Percentiles rank a stretch among this genome's conserved stretches.
Evolutionary conservation across 108 stramenopile genomes (phyloP).

Genomic region (Cyclostephanos invisitatus): DNA sequence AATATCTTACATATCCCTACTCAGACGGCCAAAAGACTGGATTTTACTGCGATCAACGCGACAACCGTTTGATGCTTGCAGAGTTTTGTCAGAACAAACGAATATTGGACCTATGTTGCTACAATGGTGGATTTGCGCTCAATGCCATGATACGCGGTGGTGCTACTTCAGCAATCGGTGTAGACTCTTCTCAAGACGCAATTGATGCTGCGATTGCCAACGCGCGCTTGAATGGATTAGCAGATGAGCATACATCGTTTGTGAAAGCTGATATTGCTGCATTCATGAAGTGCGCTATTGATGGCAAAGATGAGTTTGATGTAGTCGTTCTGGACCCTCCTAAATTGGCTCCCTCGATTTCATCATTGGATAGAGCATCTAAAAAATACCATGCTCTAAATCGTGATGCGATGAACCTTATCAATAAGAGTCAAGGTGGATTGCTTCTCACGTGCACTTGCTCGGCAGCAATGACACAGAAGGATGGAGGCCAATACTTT

Average conservation of each 20-base stretch:
- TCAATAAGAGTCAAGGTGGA: slow-evolving; percentile 69
- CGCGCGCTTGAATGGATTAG: slow-evolving; percentile 75
- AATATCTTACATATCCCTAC: slow-evolving; percentile 75
- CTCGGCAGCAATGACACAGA: slow-evolving; percentile 93
- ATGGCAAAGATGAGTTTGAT: slow-evolving; percentile 61
- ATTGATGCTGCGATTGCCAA: slow-evolving; percentile 73
- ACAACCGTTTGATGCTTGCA: slow-evolving; percentile 79
- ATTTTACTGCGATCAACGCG: slow-evolving; percentile 97
- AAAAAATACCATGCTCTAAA: slow-evolving; percentile 91
- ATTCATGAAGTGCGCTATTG: slow-evolving; percentile 71
- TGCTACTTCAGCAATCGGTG: slow-evolving; percentile 61
- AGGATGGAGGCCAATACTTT: slow-evolving; percentile 85
- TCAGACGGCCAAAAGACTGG: slow-evolving; percentile 92
- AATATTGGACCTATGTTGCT: slow-evolving; percentile 90
- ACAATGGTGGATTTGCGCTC: slow-evolving; percentile 86
- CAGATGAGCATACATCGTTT: slow-evolving; percentile 51
- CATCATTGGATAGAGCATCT: slow-evolving; percentile 65
- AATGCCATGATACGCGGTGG: slow-evolving; percentile 73
- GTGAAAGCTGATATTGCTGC: slow-evolving; percentile 77
- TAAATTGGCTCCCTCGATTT: slow-evolving; percentile 87
- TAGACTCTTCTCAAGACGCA: slow-evolving; percentile 88
- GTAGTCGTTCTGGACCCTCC: slow-evolving; percentile 93
- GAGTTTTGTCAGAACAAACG: slow-evolving; percentile 58
- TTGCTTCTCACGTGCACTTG: slow-evolving; percentile 94
- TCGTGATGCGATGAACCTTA: slow-evolving; percentile 84